Evolutionary conservation across 108 stramenopile genomes (phyloP).

Genomic region (Aurantiochytrium sp.): DNA sequence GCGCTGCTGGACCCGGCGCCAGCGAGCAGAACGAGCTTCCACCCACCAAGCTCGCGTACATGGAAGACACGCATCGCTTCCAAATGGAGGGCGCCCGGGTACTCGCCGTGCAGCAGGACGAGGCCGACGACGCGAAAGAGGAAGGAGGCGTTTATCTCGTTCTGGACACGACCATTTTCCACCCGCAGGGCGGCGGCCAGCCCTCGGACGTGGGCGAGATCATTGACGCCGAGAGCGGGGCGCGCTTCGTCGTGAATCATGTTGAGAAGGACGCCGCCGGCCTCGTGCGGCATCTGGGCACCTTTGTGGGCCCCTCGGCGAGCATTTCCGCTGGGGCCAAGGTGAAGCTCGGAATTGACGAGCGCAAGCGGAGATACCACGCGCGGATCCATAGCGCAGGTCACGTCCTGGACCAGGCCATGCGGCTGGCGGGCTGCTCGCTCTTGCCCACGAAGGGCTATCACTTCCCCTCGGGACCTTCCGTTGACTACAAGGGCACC

Average conservation of each 20-base stretch:
- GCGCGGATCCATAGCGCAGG: constrained; percentile 80
- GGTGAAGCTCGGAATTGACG: constrained; percentile 60
- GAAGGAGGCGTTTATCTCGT: background rate
- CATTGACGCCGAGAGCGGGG: background rate
- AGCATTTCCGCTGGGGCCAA: constrained; percentile 35
- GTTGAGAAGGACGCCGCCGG: constrained; percentile 58
- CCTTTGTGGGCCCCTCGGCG: background rate
- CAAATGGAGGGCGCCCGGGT: background rate
- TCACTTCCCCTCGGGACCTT: constrained; percentile 78
- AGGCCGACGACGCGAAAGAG: background rate
- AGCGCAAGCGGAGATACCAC: constrained; percentile 50
- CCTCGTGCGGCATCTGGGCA: constrained; percentile 55
- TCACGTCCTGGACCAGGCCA: constrained; percentile 75
- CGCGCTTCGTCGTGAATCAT: background rate
- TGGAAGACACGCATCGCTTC: constrained; percentile 6
- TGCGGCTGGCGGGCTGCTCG: constrained; percentile 55
- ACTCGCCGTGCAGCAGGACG: background rate
- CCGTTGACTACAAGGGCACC: constrained; percentile 46
- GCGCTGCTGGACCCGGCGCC: too few species aligned
- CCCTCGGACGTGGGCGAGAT: constrained; percentile 69
- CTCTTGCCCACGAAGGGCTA: constrained; percentile 70
- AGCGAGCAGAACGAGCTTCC: too few species aligned
- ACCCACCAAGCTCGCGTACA: background rate
- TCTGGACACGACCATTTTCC: constrained; percentile 68
- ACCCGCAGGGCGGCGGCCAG: constrained; percentile 79